phyloP scores from a whole-genome alignment of 257 asterid species.

The Nicotiana otophora region DNA sequence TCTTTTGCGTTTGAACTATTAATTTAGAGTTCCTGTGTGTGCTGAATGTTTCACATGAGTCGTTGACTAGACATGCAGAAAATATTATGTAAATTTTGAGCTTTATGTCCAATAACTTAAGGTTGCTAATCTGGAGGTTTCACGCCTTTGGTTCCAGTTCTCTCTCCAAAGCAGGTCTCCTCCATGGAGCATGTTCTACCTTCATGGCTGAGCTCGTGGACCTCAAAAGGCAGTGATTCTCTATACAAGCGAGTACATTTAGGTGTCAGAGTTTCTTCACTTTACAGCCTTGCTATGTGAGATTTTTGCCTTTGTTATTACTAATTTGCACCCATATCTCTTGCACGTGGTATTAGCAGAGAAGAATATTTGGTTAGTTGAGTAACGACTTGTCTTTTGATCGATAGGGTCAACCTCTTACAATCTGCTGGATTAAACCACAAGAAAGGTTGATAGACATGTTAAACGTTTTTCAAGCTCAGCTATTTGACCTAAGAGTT shows the following conservation, averaged over 20 bases:
- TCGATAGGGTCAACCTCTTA: constrained; percentile 57
- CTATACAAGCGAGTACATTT: constrained; percentile 47
- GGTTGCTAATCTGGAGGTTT: constrained; percentile 8
- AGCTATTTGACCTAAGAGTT: background rate
- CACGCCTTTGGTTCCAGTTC: constrained; percentile 41
- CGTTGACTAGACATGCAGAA: background rate
- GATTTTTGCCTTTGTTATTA: constrained; percentile 22
- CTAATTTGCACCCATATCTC: background rate
- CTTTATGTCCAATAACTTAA: background rate
- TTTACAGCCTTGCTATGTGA: constrained; percentile 57
- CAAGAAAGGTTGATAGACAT: constrained; percentile 50
- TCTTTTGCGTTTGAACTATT: background rate
- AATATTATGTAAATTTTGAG: background rate
- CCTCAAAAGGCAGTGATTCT: constrained; percentile 29
- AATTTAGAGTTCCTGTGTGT: background rate
- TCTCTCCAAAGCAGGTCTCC: constrained; percentile 76
- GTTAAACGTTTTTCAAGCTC: background rate
- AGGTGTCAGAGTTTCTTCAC: constrained; percentile 71
- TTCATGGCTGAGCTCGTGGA: constrained; percentile 62
- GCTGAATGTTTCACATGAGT: background rate
- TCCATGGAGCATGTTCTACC: constrained; percentile 80
- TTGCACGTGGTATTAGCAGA: background rate
- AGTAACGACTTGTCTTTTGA: constrained; percentile 15
- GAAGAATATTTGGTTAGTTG: background rate
- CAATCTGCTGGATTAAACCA: constrained; percentile 52